Conservation (phyloP, 1,284 basidiomycete genomes). For the Malassezia cuniculi region DNA sequence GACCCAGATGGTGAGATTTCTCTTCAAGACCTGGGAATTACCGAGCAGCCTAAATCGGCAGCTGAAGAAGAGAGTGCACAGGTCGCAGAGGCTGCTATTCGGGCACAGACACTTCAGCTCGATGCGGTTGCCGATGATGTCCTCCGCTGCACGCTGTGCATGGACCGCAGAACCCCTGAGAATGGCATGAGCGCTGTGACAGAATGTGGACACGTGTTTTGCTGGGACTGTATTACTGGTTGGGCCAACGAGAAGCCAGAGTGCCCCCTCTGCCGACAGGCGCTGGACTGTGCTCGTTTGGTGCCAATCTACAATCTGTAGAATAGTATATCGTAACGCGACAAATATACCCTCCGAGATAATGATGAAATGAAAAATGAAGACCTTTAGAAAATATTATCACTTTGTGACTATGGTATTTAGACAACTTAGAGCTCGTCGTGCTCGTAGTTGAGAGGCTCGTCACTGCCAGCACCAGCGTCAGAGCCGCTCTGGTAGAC, state of each 20-base stretch:
- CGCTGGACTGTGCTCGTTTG: slow-evolving; percentile 24
- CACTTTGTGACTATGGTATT: neutral
- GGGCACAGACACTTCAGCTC: slow-evolving; percentile 14
- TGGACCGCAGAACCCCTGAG: slow-evolving; percentile 30
- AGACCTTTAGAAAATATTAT: too few relatives aligned
- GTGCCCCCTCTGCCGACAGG: slow-evolving; percentile 40
- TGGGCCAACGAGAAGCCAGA: slow-evolving; percentile 70
- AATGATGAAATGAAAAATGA: too few relatives aligned
- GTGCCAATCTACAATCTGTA: slow-evolving; percentile 27
- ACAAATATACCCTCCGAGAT: too few relatives aligned
- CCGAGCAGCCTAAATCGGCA: neutral
- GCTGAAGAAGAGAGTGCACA: slow-evolving; percentile 6
- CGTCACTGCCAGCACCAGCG: slow-evolving; percentile 26
- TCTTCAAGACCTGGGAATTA: slow-evolving; percentile 6
- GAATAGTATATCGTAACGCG: neutral
- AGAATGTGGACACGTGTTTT: slow-evolving; percentile 85
- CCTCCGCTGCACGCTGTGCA: slow-evolving; percentile 43
- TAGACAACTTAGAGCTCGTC: slow-evolving; percentile 35
- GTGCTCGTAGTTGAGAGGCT: slow-evolving; percentile 41
- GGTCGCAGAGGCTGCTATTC: slow-evolving; percentile 3
- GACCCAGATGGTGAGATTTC: slow-evolving; percentile 11
- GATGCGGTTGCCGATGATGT: slow-evolving; percentile 17
- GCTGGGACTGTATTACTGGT: slow-evolving; percentile 77
- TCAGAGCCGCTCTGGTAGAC: slow-evolving; percentile 29
- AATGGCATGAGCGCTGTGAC: slow-evolving; percentile 59